Evolutionary conservation across 1,284 basidiomycete genomes (phyloP), one percentile per base, ranked within the genome.

Genomic region (Sporisorium scitamineum): DNA sequence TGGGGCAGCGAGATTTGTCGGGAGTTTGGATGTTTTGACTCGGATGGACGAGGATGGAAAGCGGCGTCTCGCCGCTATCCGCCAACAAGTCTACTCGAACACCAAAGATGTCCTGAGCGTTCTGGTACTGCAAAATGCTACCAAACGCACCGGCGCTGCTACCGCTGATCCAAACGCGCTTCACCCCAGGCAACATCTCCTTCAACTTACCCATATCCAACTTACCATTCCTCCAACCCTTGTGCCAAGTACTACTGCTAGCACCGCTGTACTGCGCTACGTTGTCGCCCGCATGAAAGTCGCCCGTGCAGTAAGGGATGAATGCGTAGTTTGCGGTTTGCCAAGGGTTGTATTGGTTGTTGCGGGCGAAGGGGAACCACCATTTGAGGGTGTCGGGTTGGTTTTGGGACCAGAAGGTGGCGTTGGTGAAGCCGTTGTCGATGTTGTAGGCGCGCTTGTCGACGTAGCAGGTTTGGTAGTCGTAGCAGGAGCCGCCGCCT

Each of bases 281-380:
- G 13, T 64, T 64, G 37, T 73, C 59, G 0, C 70, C 70, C 13
- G 61, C 54, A 24, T 70, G 66, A 16, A 62, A 60, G 20, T 73
- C 70, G 29, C 70, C 70, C 0, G 70, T 73, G 57, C 70, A 73
- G 57, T 73, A 73, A 0, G 70, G 70, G 22, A 73, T 48, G 47
- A 48, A 73, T 0, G 66, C 70, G 8, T 62, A 64, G 27, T 64
- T 68, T 10, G 65, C 44, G 18, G 29, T 45, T 22, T 57, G 48
- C 68, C 68, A 70, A 0, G 61, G 61, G 18, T 65, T 70, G 20
- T 24, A 61, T 39, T 61, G 54, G 45, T 65, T 70, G n/a, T 57
- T 29, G 5, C 61, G 51, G 1, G 57, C 57, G 26, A 65, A 61
- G 14, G 68, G 68, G 62, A 65, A 70, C 68, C 68, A 70, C 42